Percentiles rank a stretch among this genome's conserved stretches.
These are phyloP conservation scores for Plasmodium inui DNA, from an alignment of 169 alveolate genomes.

Conservation along the genomic window DNA sequence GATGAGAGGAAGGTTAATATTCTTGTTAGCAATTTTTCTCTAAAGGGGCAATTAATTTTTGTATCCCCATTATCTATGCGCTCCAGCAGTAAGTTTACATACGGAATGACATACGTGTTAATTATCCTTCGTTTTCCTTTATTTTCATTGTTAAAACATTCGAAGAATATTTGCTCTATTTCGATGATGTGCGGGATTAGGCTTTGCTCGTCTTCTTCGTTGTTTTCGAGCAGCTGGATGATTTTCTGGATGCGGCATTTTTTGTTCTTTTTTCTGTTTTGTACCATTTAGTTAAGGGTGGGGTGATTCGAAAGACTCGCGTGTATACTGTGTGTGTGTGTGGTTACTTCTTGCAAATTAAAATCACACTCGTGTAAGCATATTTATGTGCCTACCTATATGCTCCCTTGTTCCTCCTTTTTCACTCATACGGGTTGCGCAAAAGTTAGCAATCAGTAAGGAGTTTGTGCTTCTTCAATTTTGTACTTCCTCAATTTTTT, in stretches of 20 bases:
- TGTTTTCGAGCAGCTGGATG: slow-evolving; percentile 42
- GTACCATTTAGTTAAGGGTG: slow-evolving; percentile 21
- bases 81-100: slow-evolving; percentile 34
- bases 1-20: slow-evolving; percentile 39
- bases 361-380: not conserved
- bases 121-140: slow-evolving; percentile 25
- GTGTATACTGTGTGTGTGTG: not conserved
- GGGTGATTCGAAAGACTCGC: not conserved
- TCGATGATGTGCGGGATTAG: slow-evolving; percentile 25
- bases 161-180: slow-evolving; percentile 63
- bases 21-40: slow-evolving; percentile 7
- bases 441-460: not conserved
- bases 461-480: not conserved
- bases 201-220: slow-evolving; percentile 44
- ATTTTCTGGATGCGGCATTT: slow-evolving; percentile 21
- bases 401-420: no score
- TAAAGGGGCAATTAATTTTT: not conserved
- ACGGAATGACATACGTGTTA: slow-evolving; percentile 53
- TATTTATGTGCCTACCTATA: not conserved
- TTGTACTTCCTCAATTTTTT: not conserved
- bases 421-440: not conserved
- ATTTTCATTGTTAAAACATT: slow-evolving; percentile 48
- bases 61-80: not conserved
- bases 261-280: slow-evolving; percentile 10
- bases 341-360: not conserved